These are phyloP conservation scores for Pseudocercospora ulei DNA, from an alignment of 2,329 filamentous ascomycete genomes.

Conservation along the genomic window DNA sequence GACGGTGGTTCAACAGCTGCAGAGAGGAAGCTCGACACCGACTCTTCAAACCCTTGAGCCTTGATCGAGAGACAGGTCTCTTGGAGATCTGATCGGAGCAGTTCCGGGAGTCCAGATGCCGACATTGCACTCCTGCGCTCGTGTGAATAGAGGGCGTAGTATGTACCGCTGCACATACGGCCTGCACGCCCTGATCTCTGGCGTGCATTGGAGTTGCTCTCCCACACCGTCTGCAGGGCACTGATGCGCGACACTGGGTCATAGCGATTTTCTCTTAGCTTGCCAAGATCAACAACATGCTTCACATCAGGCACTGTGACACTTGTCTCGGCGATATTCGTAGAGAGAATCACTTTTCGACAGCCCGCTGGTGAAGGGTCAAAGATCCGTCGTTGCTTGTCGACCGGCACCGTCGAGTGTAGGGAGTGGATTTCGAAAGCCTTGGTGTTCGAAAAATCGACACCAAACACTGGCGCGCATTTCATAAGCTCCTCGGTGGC, in stretches of 20 bases:
- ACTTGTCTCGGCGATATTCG: constrained; percentile 46
- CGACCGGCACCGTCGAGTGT: constrained; percentile 40
- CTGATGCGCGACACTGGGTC: constrained; percentile 36
- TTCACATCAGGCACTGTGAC: constrained; percentile 46
- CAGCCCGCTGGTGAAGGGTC: constrained; percentile 35
- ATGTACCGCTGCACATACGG: constrained; percentile 42
- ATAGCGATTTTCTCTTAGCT: constrained; percentile 36
- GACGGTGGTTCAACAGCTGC: constrained; percentile 42
- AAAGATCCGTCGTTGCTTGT: constrained; percentile 40
- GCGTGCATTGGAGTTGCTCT: constrained; percentile 41
- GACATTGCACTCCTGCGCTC: constrained; percentile 33
- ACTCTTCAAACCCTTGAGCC: constrained; percentile 34
- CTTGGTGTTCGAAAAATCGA: constrained; percentile 37
- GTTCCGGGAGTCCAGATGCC: constrained; percentile 35
- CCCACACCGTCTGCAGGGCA: constrained; percentile 39
- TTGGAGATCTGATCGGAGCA: constrained; percentile 41
- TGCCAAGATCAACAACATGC: constrained; percentile 45
- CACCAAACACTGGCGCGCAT: constrained; percentile 26
- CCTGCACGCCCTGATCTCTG: constrained; percentile 46
- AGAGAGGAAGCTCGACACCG: constrained; percentile 38
- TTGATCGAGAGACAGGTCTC: constrained; percentile 41
- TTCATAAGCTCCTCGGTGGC: constrained; percentile 30
- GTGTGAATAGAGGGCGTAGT: constrained; percentile 43
- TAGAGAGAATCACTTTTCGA: constrained; percentile 44
- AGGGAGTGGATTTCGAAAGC: constrained; percentile 41